Evolutionary conservation across 2,329 filamentous ascomycete species (phyloP), one percentile per base, ranked within the genome.

Genomic region (Xylariaceae sp.): DNA sequence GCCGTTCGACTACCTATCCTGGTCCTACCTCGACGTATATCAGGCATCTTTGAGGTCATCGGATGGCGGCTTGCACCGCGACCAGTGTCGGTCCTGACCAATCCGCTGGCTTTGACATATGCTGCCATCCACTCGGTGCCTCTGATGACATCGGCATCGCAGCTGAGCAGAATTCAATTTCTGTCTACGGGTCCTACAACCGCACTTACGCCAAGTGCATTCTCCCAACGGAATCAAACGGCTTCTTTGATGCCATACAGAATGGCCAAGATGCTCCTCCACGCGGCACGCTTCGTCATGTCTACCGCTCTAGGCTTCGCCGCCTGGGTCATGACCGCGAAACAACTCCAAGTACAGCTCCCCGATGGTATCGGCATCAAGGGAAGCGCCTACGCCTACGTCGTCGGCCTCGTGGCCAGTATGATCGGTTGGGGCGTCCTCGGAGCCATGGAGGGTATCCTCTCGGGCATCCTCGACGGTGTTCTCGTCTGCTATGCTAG

Each of bases 401-500:
- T 97, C 2, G 88, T 98, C 19, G 93, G 91, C 8, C 67, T 98
- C 52, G 85, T 97, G 55, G 93, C 93, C 14, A 89, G 88, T 49
- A 90, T 92, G 44, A 96, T 98, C 56, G 93, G 93, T 6, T 98
- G 93, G 83, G 90, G 88, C 5, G 84, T 97, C 1, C 73, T 98
- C 40, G 89, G 90, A 21, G 86, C 90, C 2, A 92, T 95, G 78
- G 91, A 95, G 63, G 87, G 89, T 12, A 86, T 95, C 16, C 70
- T 95, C 20, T 87, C 87, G 41, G 88, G 88, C 42, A 90, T 95
- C 42, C 80, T 95, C 4, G 90, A 95, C 66, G 90, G 86, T 3
- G 83, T 89, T 27, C 79, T 97, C 20, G 85, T 98, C 11, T 98
- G 93, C 71, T 97, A 95, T 79, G 90, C 88, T 21, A 95, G 88